phyloP scores from a whole-genome alignment of 2,329 filamentous ascomycete genomes.

The Trichoderma brevicompactum region DNA sequence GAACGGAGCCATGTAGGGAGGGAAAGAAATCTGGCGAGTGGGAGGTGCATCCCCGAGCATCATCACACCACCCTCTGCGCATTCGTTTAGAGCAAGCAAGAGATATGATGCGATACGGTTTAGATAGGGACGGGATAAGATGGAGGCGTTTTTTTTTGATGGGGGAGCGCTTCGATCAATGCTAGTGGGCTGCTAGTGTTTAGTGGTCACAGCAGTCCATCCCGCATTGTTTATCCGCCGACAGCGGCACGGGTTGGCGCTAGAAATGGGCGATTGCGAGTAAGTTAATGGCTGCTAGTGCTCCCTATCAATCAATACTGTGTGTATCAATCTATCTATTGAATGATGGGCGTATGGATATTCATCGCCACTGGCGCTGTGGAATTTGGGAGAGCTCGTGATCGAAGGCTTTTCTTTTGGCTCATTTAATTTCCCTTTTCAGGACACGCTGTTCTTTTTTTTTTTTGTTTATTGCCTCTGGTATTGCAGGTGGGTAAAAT shows the following conservation, averaged over 20 bases:
- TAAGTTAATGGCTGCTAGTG: too few relatives aligned
- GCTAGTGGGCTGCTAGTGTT: neutral
- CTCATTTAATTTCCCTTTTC: neutral
- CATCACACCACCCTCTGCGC: constrained; percentile 5
- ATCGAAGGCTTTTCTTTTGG: neutral
- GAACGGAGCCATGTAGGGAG: too few relatives aligned
- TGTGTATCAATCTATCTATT: neutral
- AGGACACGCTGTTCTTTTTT: constrained; percentile 15
- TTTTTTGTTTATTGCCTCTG: neutral
- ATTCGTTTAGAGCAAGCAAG: neutral
- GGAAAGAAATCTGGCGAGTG: too few relatives aligned
- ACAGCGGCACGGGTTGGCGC: neutral
- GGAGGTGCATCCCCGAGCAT: neutral
- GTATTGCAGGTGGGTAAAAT: neutral
- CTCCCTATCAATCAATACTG: too few relatives aligned
- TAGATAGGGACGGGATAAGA: neutral
- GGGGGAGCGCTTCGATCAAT: neutral
- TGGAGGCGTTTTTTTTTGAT: neutral
- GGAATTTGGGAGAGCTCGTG: neutral
- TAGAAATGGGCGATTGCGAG: neutral
- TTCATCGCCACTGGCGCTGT: neutral
- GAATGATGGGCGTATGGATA: neutral
- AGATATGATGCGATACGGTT: neutral
- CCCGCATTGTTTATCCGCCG: constrained; percentile 6
- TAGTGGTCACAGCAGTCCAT: constrained; percentile 4